These are phyloP conservation scores for Penicillium cataractarum DNA, from an alignment of 495 filamentous ascomycete species.

Conservation along the genomic window DNA sequence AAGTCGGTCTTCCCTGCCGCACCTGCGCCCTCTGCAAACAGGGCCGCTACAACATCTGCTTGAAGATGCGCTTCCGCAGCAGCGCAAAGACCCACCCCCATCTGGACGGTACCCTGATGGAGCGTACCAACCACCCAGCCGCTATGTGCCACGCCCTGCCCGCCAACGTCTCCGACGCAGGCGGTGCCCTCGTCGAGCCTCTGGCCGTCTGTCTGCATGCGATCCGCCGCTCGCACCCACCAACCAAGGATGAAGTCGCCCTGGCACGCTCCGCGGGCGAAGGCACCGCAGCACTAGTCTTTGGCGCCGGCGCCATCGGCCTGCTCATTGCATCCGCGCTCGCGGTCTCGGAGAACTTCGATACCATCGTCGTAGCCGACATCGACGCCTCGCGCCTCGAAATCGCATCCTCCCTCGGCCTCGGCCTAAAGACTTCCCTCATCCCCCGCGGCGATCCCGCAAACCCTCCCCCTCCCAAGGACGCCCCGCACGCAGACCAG, in stretches of 20 bases:
- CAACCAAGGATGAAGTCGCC: slow-evolving; percentile 35
- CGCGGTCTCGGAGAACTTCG: slow-evolving; percentile 67
- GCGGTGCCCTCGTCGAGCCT: slow-evolving; percentile 79
- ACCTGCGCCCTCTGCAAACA: slow-evolving; percentile 65
- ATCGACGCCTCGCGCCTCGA: slow-evolving; percentile 72
- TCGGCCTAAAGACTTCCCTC: slow-evolving; percentile 64
- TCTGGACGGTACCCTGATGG: slow-evolving; percentile 81
- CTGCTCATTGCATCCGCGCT: slow-evolving; percentile 65
- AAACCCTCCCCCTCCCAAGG: slow-evolving; percentile 36
- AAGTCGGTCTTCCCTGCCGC: slow-evolving; percentile 81
- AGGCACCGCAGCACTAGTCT: slow-evolving; percentile 64
- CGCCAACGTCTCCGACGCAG: slow-evolving; percentile 59
- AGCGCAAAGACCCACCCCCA: slow-evolving; percentile 80
- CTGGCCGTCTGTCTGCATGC: slow-evolving; percentile 81
- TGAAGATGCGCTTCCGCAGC: slow-evolving; percentile 74
- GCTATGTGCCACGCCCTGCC: slow-evolving; percentile 61
- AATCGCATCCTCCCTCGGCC: slow-evolving; percentile 71
- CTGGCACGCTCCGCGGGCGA: slow-evolving; percentile 27
- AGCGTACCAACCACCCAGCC: slow-evolving; percentile 75
- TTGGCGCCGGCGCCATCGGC: slow-evolving; percentile 83
- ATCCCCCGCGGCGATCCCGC: slow-evolving; percentile 54
- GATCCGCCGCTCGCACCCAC: slow-evolving; percentile 60
- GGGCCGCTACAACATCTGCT: slow-evolving; percentile 86
- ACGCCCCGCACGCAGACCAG: slow-evolving; percentile 48
- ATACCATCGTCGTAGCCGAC: slow-evolving; percentile 78